Conservation (phyloP, 2,329 filamentous ascomycete genomes). For the Pseudocercospora vitis region DNA sequence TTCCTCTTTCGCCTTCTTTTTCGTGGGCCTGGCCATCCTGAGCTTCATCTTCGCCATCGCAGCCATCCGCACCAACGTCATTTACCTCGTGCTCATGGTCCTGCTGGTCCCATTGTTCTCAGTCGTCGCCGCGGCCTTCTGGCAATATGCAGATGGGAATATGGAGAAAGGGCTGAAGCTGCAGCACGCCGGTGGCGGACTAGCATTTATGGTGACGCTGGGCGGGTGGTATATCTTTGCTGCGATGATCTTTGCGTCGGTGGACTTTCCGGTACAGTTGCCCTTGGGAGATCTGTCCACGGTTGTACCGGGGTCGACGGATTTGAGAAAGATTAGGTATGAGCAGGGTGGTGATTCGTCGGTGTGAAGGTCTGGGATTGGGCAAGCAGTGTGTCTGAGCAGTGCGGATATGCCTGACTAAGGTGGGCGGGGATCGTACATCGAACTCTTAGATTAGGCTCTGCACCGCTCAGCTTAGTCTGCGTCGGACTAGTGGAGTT, state of each 20-base stretch:
- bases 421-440: too few relatives aligned
- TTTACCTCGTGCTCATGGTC: constrained; percentile 68
- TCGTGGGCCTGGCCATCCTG: constrained; percentile 64
- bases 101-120: constrained; percentile 59
- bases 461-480: too few relatives aligned
- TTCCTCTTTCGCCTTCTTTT: constrained; percentile 61
- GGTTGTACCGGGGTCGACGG: constrained; percentile 20
- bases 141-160: constrained; percentile 33
- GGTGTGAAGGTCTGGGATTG: too few relatives aligned
- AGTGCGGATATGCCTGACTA: too few relatives aligned
- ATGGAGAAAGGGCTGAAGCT: constrained; percentile 30
- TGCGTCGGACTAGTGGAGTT: too few relatives aligned
- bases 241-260: constrained; percentile 53
- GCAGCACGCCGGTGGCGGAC: constrained; percentile 45
- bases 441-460: too few relatives aligned
- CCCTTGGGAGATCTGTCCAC: constrained; percentile 37
- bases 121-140: constrained; percentile 62
- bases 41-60: constrained; percentile 67
- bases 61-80: constrained; percentile 68
- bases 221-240: constrained; percentile 55
- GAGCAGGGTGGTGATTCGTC: too few relatives aligned
- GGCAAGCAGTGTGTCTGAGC: too few relatives aligned
- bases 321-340: constrained; percentile 12
- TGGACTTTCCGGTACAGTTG: constrained; percentile 55
- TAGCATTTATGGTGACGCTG: constrained; percentile 49